Base-by-base conservation (phyloP, 768 basidiomycete genomes). In the Calocybe indica region DNA sequence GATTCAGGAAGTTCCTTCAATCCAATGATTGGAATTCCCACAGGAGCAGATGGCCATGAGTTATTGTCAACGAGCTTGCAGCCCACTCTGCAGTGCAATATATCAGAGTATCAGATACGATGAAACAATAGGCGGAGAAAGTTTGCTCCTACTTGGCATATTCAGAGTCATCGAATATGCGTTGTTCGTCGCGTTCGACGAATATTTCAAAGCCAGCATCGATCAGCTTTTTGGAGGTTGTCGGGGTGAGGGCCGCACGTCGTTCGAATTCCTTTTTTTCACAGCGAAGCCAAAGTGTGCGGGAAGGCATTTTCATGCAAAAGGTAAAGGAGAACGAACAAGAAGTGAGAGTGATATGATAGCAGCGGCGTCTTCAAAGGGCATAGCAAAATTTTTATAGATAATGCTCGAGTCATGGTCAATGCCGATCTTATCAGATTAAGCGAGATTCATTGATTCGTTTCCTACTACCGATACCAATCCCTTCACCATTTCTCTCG, bases 261-360 rank as follows among this genome's bases (percentile, higher is more conserved):
- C 82, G 82, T 67, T 99, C 96, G 54, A 94, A 93, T 53, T 83
- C 79, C 66, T 98, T 99, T 64, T 85, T 96, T 74, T 99, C 96
- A 72, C 93, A 96, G 56, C 96, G 85, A 37, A 99, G 80, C 95
- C 95, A 99, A 57, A 99, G 77, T 10, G 65, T 56, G 31, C 67
- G 69, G 45, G 67, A 72, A 58, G 79, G 57, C 81, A 84, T 83
- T 48, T 56, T 62, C 45, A 48, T 45, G 40, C 47, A 35, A 39
- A 31, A 28, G 37, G 14, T 14, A 45, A 12, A 46, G 35, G 12
- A 15, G 31, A 37, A 37, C 15, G 14, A 37, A 22, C 29, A 30
- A 36, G 29, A 36, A 7, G 32, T 37, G 7, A 6, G 45, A 46
- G 37, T 29, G 28, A 46, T 22, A 15, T 35, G 12, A n/a, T 30